Percentiles rank a stretch among this genome's conserved stretches.
phyloP scores from a whole-genome alignment of 345 rosid species.

The Clarkia xantiana region DNA sequence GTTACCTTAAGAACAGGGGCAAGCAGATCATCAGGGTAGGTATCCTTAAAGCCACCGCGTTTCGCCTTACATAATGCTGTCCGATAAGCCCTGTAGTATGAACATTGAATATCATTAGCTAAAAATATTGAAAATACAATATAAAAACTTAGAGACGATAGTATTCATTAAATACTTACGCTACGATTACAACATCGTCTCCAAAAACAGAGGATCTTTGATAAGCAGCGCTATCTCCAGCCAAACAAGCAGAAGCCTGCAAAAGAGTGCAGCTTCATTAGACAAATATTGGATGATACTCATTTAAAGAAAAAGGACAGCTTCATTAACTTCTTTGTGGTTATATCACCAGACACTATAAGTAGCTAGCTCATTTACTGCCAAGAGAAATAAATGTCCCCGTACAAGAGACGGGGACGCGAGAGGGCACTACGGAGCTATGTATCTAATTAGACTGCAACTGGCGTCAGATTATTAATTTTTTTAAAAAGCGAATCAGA shows the following conservation, averaged over 20 bases:
- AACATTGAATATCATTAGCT: not conserved
- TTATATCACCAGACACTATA: too few relatives aligned
- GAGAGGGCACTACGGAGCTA: too few relatives aligned
- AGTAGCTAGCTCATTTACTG: too few relatives aligned
- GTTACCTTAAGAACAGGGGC: constrained; percentile 68
- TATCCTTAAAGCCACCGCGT: constrained; percentile 88
- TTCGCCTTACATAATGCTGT: constrained; percentile 74
- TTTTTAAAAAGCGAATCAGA: too few relatives aligned
- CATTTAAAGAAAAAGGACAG: not conserved
- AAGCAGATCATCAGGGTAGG: constrained; percentile 72
- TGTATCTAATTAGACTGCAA: too few relatives aligned
- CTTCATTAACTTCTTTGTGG: not conserved
- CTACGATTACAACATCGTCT: constrained; percentile 81
- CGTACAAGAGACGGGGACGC: too few relatives aligned
- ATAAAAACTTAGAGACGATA: not conserved
- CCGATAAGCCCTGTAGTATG: constrained; percentile 49
- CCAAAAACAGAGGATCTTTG: constrained; percentile 62
- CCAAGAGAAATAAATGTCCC: too few relatives aligned
- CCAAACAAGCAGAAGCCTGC: constrained; percentile 63
- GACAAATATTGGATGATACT: not conserved
- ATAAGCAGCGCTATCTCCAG: constrained; percentile 91
- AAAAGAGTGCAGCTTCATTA: not conserved
- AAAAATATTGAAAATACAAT: not conserved
- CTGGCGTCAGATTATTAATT: too few relatives aligned
- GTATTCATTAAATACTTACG: constrained; percentile 32